A percentile compares a stretch with the other conserved stretches of the same genome.
phyloP scores from a whole-genome alignment of 345 rosid species.

The Eucalyptus sp. region DNA sequence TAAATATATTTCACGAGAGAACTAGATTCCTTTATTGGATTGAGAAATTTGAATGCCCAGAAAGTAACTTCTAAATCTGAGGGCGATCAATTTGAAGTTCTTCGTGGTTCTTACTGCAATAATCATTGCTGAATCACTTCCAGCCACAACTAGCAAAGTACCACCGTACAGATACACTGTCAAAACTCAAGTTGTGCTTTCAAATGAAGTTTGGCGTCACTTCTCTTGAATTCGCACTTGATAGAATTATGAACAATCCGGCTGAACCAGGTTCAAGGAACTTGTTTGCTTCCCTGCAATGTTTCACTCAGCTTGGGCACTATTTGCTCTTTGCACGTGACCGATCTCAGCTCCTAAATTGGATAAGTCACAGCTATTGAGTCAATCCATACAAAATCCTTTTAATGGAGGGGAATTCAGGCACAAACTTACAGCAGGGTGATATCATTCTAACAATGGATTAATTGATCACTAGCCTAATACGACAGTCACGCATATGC shows the following conservation, averaged over 20 bases:
- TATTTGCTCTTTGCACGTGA: neutral
- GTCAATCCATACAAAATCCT: neutral
- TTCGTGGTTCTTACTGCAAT: neutral
- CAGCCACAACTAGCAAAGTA: neutral
- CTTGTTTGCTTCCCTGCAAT: neutral
- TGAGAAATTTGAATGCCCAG: neutral
- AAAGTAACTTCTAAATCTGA: neutral
- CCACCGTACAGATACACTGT: neutral
- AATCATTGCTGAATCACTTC: neutral
- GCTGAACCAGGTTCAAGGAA: neutral
- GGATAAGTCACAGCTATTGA: neutral
- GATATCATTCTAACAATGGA: neutral
- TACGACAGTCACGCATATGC: neutral
- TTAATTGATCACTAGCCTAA: neutral
- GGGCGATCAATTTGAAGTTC: neutral
- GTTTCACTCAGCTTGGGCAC: neutral
- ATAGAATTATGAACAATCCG: neutral
- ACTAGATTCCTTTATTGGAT: neutral
- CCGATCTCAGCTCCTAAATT: neutral
- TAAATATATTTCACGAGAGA: neutral
- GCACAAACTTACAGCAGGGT: neutral
- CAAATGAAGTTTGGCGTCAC: neutral
- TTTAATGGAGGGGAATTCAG: neutral
- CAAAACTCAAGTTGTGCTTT: neutral
- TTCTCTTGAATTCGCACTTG: neutral